Evolutionary conservation across 352 stramenopile genomes (phyloP).

Genomic region (Globisporangium paddicum): DNA sequence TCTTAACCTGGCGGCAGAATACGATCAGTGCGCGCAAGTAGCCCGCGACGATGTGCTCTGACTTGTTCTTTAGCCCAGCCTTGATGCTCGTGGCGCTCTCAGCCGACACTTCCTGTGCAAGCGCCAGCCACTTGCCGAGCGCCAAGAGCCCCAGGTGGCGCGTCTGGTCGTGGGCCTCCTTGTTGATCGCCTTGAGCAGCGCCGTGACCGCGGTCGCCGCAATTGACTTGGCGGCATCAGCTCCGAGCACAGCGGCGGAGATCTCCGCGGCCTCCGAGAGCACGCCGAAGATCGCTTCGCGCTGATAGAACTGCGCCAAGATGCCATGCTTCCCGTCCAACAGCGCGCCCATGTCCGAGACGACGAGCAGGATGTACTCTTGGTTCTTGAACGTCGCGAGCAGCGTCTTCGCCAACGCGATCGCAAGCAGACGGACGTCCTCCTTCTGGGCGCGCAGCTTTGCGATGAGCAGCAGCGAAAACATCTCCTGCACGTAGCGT

Average conservation of each 20-base stretch:
- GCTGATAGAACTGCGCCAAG: slow-evolving; percentile 87
- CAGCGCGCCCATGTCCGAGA: slow-evolving; percentile 49
- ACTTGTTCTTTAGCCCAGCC: slow-evolving; percentile 66
- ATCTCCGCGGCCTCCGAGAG: slow-evolving; percentile 53
- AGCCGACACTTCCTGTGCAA: slow-evolving; percentile 45
- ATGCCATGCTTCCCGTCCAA: slow-evolving; percentile 81
- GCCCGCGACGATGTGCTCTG: slow-evolving; percentile 55
- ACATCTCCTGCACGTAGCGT: slow-evolving; percentile 54
- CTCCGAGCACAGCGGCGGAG: slow-evolving; percentile 12
- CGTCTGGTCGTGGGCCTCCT: slow-evolving; percentile 83
- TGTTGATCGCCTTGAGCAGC: slow-evolving; percentile 68
- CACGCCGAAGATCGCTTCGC: slow-evolving; percentile 65
- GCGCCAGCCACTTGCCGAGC: slow-evolving; percentile 68
- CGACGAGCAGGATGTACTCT: slow-evolving; percentile 48
- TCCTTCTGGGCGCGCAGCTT: slow-evolving; percentile 85
- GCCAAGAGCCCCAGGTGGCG: slow-evolving; percentile 64
- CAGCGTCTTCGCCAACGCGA: slow-evolving; percentile 46
- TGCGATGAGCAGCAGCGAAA: slow-evolving; percentile 54
- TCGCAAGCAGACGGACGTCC: slow-evolving; percentile 53
- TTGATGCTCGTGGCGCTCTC: slow-evolving; percentile 40
- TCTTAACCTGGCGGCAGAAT: slow-evolving; percentile 29
- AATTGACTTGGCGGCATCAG: slow-evolving; percentile 39
- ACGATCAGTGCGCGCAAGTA: slow-evolving; percentile 59
- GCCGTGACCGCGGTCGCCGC: slow-evolving; percentile 36
- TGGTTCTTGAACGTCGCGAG: slow-evolving; percentile 43